Evolutionary conservation across 345 rosid genomes (phyloP), one percentile per base, ranked within the genome.

Genomic region (Nasturtium officinale): DNA sequence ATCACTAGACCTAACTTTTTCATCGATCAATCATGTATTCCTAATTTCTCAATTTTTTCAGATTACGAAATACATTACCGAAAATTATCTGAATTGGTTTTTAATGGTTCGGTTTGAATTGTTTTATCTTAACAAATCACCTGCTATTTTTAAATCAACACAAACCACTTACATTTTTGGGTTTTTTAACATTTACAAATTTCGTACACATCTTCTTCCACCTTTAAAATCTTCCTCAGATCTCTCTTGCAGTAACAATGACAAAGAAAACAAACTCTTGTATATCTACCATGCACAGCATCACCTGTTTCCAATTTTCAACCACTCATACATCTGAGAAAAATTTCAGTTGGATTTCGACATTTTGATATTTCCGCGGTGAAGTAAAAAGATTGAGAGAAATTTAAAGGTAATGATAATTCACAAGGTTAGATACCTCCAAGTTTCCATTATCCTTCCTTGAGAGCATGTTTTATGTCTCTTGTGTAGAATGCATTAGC

Each of bases 181-280:
- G n/a, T n/a, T 40, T 56, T 73, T 54, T 43, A 0, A 72, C 46
- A 9, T 28, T 28, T 21, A 55, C 65, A 73, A 73, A 73, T 32
- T 63, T 62, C 47, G 65, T 75, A 29, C 33, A 42, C 35, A 57
- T 73, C 48, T 46, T 59, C 75, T 50, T 42, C 78, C 67, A 60
- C 46, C 43, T 53, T 60, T 11, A 5, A 13, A 52, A 75, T 67
- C 74, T 59, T 26, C 17, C 9, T 48, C 15, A n/a, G 6, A 17
- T 5, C n/a, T 33, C 70, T 28, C 67, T 54, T 66, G 55, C 28
- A 2, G 12, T 61, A 57, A 59, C 47, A 67, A 51, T 38, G 53
- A 26, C 55, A 74, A 50, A 47, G 28, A 45, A 42, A 40, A 48
- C 29, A 23, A 48, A 62, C 43, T 50, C 30, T 33, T 35, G 50